phyloP scores from a whole-genome alignment of 768 basidiomycete genomes.

The Chalciporus chontae region DNA sequence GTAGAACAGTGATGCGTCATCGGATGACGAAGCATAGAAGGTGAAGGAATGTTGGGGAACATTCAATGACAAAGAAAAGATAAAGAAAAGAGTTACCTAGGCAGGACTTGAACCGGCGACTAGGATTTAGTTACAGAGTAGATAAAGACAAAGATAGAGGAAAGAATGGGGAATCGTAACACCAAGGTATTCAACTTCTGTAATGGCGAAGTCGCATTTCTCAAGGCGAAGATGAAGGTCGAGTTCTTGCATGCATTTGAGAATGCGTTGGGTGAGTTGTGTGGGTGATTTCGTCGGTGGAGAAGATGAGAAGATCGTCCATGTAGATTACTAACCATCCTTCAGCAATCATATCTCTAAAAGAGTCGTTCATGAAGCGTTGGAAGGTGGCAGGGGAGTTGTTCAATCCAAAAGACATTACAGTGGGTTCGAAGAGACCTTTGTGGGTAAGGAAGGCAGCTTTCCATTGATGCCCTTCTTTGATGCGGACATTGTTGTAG shows the following conservation, averaged over 20 bases:
- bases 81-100: no score
- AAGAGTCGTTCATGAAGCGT: conserved; percentile 26
- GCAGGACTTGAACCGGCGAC: no score
- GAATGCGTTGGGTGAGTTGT: conserved; percentile 15
- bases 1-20: no score
- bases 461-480: no score
- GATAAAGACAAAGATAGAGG: no score
- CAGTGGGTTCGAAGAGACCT: conserved; percentile 3
- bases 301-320: conserved; percentile 25
- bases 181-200: not conserved
- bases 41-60: no score
- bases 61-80: no score
- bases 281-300: conserved; percentile 12
- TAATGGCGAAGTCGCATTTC: conserved; percentile 16
- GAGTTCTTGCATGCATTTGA: conserved; percentile 26
- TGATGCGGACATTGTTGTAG: no score
- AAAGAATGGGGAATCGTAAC: no score
- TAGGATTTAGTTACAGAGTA: no score
- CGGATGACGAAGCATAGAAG: no score
- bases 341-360: not conserved
- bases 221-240: conserved; percentile 34
- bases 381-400: conserved; percentile 10
- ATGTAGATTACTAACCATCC: conserved; percentile 26
- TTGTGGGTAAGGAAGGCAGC: no score
- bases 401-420: conserved; percentile 20